Evolutionary conservation across 768 basidiomycete genomes (phyloP), one percentile per base, ranked within the genome.

Genomic region (Royoungia palumana): DNA sequence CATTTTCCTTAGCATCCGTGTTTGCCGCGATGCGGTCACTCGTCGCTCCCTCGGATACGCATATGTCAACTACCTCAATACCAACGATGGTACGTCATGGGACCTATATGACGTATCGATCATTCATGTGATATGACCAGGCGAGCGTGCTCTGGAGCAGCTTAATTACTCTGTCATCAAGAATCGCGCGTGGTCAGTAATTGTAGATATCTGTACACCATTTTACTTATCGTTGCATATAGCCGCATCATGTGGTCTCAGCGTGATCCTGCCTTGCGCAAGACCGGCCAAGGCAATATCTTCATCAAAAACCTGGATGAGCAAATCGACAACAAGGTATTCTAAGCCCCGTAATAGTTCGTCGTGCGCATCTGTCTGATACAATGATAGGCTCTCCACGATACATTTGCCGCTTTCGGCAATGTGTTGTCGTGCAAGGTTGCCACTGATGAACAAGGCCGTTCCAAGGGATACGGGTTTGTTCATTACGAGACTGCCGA

Each of bases 181-280:
- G 80, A 87, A 87, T 72, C 89, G 93, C 63, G 87, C 96, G 55
- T 99, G 96, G 90, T 90, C 63, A 58, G 77, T 70, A 37, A n/a
- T 21, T 5, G 28, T 0, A 5, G 14, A 21, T 20, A 45, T 44
- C n/a, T 16, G 48, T 27, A 6, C 16, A 19, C 32, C 3, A 9
- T 22, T 6, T 38, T 36, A 6, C 47, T 21, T 43, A 41, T 35
- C 43, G 22, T 6, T 22, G 32, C n/a, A n/a, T n/a, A 49, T 58
- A 92, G 89, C 78, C 92, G 96, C 63, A 99, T 99, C 80, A 99
- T 99, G 96, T 98, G 96, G 95, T 97, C 94, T 65, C 96, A 98
- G 81, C 91, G 96, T 70, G 96, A 98, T 76, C 96, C 96, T 51
- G 92, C 94, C 60, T 85, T 99, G 67, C 90, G 96, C 72, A 98